These are phyloP conservation scores for Plasmodium vinckei DNA, from an alignment of 169 alveolate species.

Conservation along the genomic window DNA sequence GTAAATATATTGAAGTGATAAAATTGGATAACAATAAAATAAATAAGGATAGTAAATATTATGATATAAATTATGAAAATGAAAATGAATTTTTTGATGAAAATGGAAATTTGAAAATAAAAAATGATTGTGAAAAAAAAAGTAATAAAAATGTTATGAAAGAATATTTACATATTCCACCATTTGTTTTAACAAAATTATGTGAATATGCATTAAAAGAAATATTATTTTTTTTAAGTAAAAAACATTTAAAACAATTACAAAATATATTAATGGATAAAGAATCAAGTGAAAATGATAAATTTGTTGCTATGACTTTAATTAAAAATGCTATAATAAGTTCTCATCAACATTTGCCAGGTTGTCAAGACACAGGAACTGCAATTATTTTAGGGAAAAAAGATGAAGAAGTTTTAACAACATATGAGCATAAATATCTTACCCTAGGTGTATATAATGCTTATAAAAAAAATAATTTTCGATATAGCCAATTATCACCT, in stretches of 20 bases:
- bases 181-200: constrained; percentile 77
- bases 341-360: constrained; percentile 87
- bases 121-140: constrained; percentile 21
- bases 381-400: constrained; percentile 90
- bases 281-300: constrained; percentile 86
- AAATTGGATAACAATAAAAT: constrained; percentile 17
- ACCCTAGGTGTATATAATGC: constrained; percentile 89
- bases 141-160: constrained; percentile 6
- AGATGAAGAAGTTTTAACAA: constrained; percentile 79
- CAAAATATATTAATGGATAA: constrained; percentile 83
- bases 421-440: constrained; percentile 82
- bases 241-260: constrained; percentile 83
- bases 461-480: constrained; percentile 85
- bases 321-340: constrained; percentile 87
- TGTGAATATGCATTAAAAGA: constrained; percentile 84
- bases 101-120: constrained; percentile 37
- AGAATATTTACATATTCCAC: constrained; percentile 77
- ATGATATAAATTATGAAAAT: constrained; percentile 37
- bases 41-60: constrained; percentile 27
- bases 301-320: constrained; percentile 88
- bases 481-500: constrained; percentile 91
- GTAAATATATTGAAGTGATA: constrained; percentile 49
- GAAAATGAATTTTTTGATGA: constrained; percentile 40
- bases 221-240: constrained; percentile 81
- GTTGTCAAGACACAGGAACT: constrained; percentile 94